Conservation (phyloP, 2,329 filamentous ascomycete species). For the Aspergillus ibericus region DNA sequence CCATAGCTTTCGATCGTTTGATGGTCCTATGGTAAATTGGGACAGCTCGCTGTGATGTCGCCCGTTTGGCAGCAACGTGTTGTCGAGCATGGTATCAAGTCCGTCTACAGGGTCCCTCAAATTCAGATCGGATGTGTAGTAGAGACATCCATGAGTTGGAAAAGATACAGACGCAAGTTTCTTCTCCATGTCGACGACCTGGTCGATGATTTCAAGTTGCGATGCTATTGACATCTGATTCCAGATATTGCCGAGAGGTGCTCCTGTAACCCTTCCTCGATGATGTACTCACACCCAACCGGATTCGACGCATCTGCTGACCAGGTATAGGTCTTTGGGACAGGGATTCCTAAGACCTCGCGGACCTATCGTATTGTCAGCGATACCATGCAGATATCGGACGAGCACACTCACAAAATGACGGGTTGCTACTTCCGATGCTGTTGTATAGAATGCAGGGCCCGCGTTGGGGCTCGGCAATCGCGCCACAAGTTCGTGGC, state of each 20-base stretch:
- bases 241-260: conserved; percentile 34
- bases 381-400: not conserved
- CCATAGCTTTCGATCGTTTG: conserved; percentile 14
- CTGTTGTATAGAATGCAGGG: conserved; percentile 20
- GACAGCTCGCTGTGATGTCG: not conserved
- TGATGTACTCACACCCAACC: conserved; percentile 43
- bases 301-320: conserved; percentile 35
- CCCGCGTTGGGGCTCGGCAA: conserved; percentile 15
- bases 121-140: conserved; percentile 18
- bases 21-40: conserved; percentile 13
- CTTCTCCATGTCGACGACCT: conserved; percentile 24
- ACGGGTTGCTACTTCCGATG: conserved; percentile 28
- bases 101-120: not conserved
- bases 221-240: conserved; percentile 14
- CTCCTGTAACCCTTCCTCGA: conserved; percentile 39
- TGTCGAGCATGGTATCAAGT: not conserved
- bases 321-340: conserved; percentile 38
- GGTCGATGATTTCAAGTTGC: conserved; percentile 15
- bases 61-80: not conserved
- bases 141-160: conserved; percentile 22
- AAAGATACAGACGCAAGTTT: conserved; percentile 22
- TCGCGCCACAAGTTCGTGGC: conserved; percentile 5
- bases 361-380: conserved; percentile 10
- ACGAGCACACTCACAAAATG: conserved; percentile 19
- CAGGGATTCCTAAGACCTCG: conserved; percentile 29